phyloP scores from a whole-genome alignment of 352 stramenopile genomes.

The Globisporangium radiosum region DNA sequence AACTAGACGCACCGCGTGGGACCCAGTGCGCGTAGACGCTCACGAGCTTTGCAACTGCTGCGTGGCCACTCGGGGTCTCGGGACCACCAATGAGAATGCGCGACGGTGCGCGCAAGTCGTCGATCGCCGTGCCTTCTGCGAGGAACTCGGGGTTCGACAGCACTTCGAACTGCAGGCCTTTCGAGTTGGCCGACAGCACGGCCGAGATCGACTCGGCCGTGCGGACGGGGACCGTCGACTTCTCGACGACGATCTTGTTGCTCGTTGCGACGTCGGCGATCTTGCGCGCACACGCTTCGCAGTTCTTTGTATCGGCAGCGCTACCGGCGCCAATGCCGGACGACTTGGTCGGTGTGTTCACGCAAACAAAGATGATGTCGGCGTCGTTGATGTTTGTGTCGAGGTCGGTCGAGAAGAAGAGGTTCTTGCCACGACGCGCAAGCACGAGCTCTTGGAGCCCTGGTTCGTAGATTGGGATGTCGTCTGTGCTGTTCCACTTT shows the following conservation, averaged over 20 bases:
- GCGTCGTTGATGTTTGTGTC: slow-evolving; percentile 95
- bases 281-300: slow-evolving; percentile 97
- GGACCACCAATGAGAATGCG: slow-evolving; percentile 98
- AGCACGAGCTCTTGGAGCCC: slow-evolving; percentile 96
- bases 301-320: slow-evolving; percentile 99
- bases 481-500: slow-evolving; percentile 94
- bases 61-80: slow-evolving; percentile 85
- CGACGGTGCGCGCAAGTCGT: slow-evolving; percentile 93
- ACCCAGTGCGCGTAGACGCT: slow-evolving; percentile 98
- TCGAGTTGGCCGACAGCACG: slow-evolving; percentile 94
- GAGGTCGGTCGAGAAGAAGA: slow-evolving; percentile 99
- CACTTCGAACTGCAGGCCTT: slow-evolving; percentile 94
- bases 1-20: slow-evolving; percentile 35
- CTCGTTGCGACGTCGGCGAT: slow-evolving; percentile 94
- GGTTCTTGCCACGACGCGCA: slow-evolving; percentile 90
- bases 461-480: slow-evolving; percentile 99
- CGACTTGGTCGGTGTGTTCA: slow-evolving; percentile 99
- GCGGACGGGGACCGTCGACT: slow-evolving; percentile 98
- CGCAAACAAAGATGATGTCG: slow-evolving; percentile 98
- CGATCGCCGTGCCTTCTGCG: slow-evolving; percentile 97
- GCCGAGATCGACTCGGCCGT: slow-evolving; percentile 96
- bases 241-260: slow-evolving; percentile 99
- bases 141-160: slow-evolving; percentile 99
- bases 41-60: slow-evolving; percentile 89
- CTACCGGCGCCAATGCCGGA: slow-evolving; percentile 95